Base-by-base conservation (phyloP, 192 early-diverging fungal species). In the Coemansia sp. region DNA sequence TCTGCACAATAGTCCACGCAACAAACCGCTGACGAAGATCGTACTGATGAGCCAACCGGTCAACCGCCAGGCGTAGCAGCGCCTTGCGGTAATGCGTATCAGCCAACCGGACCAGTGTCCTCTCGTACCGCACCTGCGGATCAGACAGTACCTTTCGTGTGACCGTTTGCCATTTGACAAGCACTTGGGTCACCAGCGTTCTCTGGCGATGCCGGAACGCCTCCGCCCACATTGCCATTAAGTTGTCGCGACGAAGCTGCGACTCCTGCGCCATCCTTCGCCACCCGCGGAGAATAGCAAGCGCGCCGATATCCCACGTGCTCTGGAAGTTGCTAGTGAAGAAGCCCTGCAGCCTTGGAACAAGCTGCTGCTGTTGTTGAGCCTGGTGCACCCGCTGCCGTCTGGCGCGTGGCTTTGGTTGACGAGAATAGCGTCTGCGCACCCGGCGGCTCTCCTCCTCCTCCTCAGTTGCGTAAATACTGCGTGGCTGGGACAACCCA, bases 201-300 rank as follows among this genome's bases (percentile, higher is more conserved):
- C 26, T 26, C 13, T 56, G 40, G 4, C 62, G 61, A 26, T 72
- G 65, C 36, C 12, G 51, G 47, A 69, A 57, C 32, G 74, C 79
- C 5, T 59, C 46, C 6, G 32, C 51, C 78, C 78, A 80, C 66
- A 66, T 68, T n/a, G 19, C 6, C 15, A 71, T 37, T 11, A 80
- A 40, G 55, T 74, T 66, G 9, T 80, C 66, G 41, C 78, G 78
- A 26, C 72, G 69, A 1, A 2, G 22, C 36, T 47, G 62, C 41
- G 39, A 19, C 10, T 61, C 66, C 19, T 52, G 37, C 10, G 79
- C 72, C 67, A 82, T 82, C 5, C 46, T 26, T 0, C 57, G 67
- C 79, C 79, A 82, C 41, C 41, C 41, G 22, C 74, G 79, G 15
- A 82, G 45, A 0, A 82, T 61, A 16, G 63, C 11, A 1, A 65